Evolutionary conservation across 2,329 filamentous ascomycete genomes (phyloP), one percentile per base, ranked within the genome.

Genomic region (Ascochyta fabae): DNA sequence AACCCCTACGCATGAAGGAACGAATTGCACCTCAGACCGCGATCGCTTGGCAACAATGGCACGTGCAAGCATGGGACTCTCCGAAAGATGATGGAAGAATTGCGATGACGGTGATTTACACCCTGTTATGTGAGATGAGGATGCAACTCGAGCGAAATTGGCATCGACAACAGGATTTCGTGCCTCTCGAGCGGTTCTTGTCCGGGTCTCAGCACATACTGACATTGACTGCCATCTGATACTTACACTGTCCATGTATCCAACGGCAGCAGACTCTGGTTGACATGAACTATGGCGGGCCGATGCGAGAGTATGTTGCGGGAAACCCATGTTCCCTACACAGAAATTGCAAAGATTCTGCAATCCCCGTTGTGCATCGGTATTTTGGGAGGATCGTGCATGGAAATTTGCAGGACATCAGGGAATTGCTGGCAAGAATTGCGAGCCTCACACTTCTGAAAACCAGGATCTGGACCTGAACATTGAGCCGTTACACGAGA

Each of bases 401-500:
- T 59, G 44, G 56, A 40, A 44, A 43, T 53, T 45, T 47, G 49
- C 54, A 46, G 46, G 33, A 36, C 48, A 23, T 39, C 49, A 56
- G 59, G 53, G 53, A 41, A 48, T 31, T 48, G 54, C 40, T 50
- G 47, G 53, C 53, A 51, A 36, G n/a, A 36, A 29, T 16, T 39
- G 48, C 27, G 13, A 56, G 53, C 53, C 53, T 56, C 53, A 51
- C 43, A 24, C 47, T 48, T 56, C 19, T n/a, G 24, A 50, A 56
- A 43, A 38, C 62, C 52, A 55, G 60, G 56, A 41, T 50, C 24
- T 39, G 51, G 58, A 51, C 50, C 55, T 56, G 55, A 39, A 51
- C 53, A 68, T 66, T 68, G 58, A 66, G 60, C 68, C 60, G 65
- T 68, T 64, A 53, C 57, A 64, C 51, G 47, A 59, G 68, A 72